These are phyloP conservation scores for Scopulariopsis brevicaulis DNA, from an alignment of 2,329 filamentous ascomycete species.

Conservation along the genomic window DNA sequence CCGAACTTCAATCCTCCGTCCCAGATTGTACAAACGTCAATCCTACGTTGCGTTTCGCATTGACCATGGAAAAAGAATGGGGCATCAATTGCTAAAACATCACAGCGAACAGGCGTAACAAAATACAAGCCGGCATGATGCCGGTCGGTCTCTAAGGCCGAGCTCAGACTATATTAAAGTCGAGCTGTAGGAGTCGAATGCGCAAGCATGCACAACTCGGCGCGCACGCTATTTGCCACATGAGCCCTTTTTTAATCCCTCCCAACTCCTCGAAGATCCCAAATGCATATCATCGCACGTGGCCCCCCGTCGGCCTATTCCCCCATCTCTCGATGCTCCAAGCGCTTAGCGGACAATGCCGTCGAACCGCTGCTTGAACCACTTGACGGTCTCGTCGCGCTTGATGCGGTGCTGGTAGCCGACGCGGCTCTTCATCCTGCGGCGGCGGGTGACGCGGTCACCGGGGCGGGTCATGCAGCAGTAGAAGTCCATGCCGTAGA, in stretches of 20 bases:
- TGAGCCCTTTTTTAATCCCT: constrained; percentile 15
- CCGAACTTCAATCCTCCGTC: neutral
- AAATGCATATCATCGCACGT: constrained; percentile 8
- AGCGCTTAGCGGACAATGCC: constrained; percentile 90
- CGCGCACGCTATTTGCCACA: constrained; percentile 15
- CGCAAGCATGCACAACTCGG: constrained; percentile 25
- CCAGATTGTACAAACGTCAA: neutral
- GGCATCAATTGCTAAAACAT: constrained; percentile 12
- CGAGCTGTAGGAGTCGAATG: constrained; percentile 29
- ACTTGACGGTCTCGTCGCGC: constrained; percentile 92
- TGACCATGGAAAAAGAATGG: neutral
- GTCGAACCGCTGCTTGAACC: constrained; percentile 87
- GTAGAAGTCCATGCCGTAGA: constrained; percentile 99
- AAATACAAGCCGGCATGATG: constrained; percentile 49
- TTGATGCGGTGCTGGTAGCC: constrained; percentile 87
- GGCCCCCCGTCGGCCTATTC: constrained; percentile 8
- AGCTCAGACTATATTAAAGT: constrained; percentile 45
- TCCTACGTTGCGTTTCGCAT: neutral
- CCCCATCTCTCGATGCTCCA: constrained; percentile 7
- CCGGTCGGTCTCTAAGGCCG: constrained; percentile 68
- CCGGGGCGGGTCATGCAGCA: constrained; percentile 99
- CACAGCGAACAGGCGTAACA: constrained; percentile 22
- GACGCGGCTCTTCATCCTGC: constrained; percentile 77
- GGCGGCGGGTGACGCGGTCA: constrained; percentile 93
- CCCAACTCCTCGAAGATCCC: constrained; percentile 7